Base-by-base conservation (phyloP, 345 rosid species). In the Rhodamnia rubescens region DNA sequence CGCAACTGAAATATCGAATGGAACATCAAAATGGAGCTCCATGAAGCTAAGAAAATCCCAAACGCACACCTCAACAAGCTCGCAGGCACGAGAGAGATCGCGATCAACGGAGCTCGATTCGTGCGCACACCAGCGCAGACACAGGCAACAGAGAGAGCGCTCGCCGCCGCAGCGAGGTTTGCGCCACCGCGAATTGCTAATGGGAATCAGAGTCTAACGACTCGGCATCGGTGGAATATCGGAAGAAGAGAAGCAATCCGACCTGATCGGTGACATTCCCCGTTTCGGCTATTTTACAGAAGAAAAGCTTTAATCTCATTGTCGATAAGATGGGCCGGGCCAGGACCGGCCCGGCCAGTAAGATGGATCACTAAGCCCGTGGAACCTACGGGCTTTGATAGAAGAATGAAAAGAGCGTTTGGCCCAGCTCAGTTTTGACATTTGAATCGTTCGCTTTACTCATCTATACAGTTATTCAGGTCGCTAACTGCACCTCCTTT, bases 391-490 rank as follows among this genome's bases (percentile, higher is more conserved):
- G 75, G 22, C 75, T 16, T 20, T 32, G 3, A 0, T 16, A 16
- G 44, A 20, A 64, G 44, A 64, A 16, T 32, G 1, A 0, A 0
- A 64, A 32, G 8, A 32, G 44, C 0, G 22, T 11, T 64, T 16
- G 44, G 75, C 75, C 44, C 75, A 64, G 24, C 44, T 64, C 24
- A 20, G 24, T 32, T 64, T 64, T 64, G 75, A 64, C 44, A 18
- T 16, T 20, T 32, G 75, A 64, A 64, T 11, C 16, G 12, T 16
- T 8, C 44, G 29, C 75, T 32, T 32, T 20, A 0, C 75, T 64
- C 44, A 18, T 61, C 21, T 15, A 29, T 0, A 3, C 7, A 29
- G 22, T 3, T 29, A 64, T 15, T 64, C 8, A 0, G 5, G 22
- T 64, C 75, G 36, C 1, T 20, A 29, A 54, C 57, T 20, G 6